Conservation (phyloP, 73 alveolate genomes). For the Symbiodinium pilosum region DNA sequence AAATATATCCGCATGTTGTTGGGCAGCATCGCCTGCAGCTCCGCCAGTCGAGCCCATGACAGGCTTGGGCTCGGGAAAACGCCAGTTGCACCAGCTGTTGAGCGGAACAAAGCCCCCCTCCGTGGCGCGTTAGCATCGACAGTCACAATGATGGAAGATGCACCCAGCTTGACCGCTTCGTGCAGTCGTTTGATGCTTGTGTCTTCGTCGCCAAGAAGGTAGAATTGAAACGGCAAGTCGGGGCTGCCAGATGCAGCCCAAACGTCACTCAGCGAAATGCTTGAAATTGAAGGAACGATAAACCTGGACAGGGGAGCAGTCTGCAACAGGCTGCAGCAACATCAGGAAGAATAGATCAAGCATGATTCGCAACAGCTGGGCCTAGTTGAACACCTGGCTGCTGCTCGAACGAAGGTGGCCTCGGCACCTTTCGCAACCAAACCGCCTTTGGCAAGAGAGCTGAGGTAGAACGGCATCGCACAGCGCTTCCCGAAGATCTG, state of each 20-base stretch:
- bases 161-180: conserved; percentile 5
- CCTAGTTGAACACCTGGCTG: neutral
- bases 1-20: conserved; percentile 41
- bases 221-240: conserved; percentile 49
- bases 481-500: conserved; percentile 35
- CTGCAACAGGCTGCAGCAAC: neutral
- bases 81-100: conserved; percentile 68
- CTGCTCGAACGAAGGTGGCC: conserved; percentile 14
- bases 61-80: conserved; percentile 60
- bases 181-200: neutral
- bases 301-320: neutral
- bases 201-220: conserved; percentile 20
- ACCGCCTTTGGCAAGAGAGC: conserved; percentile 69
- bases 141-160: conserved; percentile 96
- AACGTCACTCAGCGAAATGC: conserved; percentile 96
- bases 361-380: neutral
- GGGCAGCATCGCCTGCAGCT: neutral
- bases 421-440: conserved; percentile 1
- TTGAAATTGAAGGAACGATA: conserved; percentile 96
- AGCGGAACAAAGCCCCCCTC: conserved; percentile 55
- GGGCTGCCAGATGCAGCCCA: conserved; percentile 95
- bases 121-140: conserved; percentile 97
- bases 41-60: conserved; percentile 10
- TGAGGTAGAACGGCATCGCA: conserved; percentile 35
- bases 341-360: too few species aligned